Evolutionary conservation across 306 rosid species (phyloP).

Genomic region (Trifolium fragiferum): DNA sequence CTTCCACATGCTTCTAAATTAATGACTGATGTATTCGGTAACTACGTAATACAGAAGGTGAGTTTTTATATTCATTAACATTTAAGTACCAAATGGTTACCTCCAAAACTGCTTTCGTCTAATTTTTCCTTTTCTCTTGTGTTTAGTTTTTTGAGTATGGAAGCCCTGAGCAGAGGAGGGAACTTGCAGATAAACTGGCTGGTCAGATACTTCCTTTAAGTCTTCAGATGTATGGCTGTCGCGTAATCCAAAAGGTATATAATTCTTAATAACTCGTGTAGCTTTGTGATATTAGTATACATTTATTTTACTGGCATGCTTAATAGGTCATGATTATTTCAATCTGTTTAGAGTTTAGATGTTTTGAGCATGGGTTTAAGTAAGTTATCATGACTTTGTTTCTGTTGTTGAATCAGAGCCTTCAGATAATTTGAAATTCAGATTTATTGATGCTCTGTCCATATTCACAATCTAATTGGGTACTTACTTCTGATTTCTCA

Average conservation of each 20-base stretch:
- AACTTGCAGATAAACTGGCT: conserved; percentile 50
- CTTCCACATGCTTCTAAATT: conserved; percentile 57
- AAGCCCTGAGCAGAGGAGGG: conserved; percentile 54
- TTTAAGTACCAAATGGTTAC: conserved; percentile 23
- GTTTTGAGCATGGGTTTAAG: conserved; percentile 7
- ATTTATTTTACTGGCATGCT: conserved; percentile 27
- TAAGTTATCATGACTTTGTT: conserved; percentile 11
- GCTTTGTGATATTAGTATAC: conserved; percentile 19
- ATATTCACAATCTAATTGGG: conserved; percentile 13
- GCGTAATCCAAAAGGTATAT: conserved; percentile 59
- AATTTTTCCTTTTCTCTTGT: conserved; percentile 25
- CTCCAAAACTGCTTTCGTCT: conserved; percentile 1
- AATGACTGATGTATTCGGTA: conserved; percentile 66
- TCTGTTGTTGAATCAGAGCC: conserved; percentile 3
- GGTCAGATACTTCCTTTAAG: conserved; percentile 60
- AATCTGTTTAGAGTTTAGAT: conserved; percentile 14
- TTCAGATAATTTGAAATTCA: conserved; percentile 8
- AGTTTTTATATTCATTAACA: conserved; percentile 27
- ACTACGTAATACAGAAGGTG: conserved; percentile 63
- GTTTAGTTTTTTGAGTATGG: conserved; percentile 63
- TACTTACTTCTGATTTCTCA: conserved; percentile 10
- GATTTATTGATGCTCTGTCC: conserved; percentile 12
- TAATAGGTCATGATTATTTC: conserved; percentile 12
- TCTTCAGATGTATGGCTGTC: conserved; percentile 68
- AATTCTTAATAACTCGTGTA: conserved; percentile 21